Base-by-base conservation (phyloP, 257 asterid species). In the Schizonepeta tenuifolia region DNA sequence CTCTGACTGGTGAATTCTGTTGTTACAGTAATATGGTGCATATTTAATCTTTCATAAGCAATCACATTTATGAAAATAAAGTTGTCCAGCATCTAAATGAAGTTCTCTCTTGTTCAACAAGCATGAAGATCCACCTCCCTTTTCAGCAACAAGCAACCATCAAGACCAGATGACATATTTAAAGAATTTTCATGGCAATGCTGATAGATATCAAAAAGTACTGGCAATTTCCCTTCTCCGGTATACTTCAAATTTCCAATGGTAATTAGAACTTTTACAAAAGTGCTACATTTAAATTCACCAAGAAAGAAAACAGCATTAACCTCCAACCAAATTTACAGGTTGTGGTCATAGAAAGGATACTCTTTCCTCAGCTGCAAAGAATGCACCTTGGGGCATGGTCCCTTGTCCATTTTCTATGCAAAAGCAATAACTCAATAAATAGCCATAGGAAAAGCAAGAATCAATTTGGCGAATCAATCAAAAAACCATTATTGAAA, bases 321-420 rank as follows among this genome's bases (percentile, higher is more conserved):
- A 24, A 46, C 14, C 26, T 17, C 47, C 38, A 65, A 54, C 24
- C 40, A 28, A 61, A 33, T 6, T 26, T 73, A 58, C 72, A 59
- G 59, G 59, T 56, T 26, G 31, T 43, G 36, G 3, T 18, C 31
- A 49, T 13, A 73, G 3, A 69, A 80, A 86, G 95, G 98, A 92
- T 92, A 92, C 98, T 90, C 96, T 80, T 92, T 92, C 67, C 98
- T 86, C 76, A 92, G 92, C 83, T 79, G 98, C 92, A 92, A 82
- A 0, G 96, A 92, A 57, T 92, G 98, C 83, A 90, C 89, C 88
- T 92, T 92, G 0, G 96, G 96, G 85, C 98, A 92, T 4, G 96
- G 96, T 22, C 98, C 98, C 88, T 85, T 84, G 75, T 92, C 98
- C 95, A 92, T 92, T 88, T 92, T 92, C 98, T 92, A 86, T 81